Percentiles rank a stretch among this genome's conserved stretches.
phyloP scores from a whole-genome alignment of 257 asterid genomes.

The Solanum gandarillasii region DNA sequence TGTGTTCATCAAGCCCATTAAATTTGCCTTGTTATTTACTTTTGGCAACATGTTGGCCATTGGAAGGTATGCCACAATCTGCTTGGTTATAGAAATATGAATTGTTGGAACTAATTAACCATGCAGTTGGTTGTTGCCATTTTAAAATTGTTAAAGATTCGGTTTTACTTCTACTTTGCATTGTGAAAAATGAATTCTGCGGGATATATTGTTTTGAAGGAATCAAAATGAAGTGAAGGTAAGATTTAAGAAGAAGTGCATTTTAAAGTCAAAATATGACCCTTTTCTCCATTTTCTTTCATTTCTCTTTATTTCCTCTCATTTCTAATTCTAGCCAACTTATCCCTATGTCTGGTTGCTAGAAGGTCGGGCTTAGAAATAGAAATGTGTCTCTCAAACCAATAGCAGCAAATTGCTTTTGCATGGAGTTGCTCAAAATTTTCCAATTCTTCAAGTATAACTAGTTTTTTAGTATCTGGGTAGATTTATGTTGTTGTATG shows the following conservation, averaged over 20 bases:
- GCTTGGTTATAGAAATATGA: neutral
- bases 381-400: neutral
- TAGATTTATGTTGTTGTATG: neutral
- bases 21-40: constrained; percentile 77
- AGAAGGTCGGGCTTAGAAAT: neutral
- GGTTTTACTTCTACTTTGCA: neutral
- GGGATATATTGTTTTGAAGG: neutral
- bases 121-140: neutral
- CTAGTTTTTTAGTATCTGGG: neutral
- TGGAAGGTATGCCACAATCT: constrained; percentile 52
- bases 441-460: neutral
- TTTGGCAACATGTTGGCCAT: constrained; percentile 80
- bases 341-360: neutral
- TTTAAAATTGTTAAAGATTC: neutral
- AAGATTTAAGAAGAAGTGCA: neutral
- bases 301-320: neutral
- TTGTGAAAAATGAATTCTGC: neutral
- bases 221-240: neutral
- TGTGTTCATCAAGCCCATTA: constrained; percentile 74
- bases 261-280: neutral
- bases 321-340: neutral
- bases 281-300: neutral
- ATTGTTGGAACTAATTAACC: neutral
- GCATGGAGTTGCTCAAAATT: neutral
- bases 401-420: neutral